phyloP scores from a whole-genome alignment of 2,329 filamentous ascomycete genomes.

The Alternaria alternata region DNA sequence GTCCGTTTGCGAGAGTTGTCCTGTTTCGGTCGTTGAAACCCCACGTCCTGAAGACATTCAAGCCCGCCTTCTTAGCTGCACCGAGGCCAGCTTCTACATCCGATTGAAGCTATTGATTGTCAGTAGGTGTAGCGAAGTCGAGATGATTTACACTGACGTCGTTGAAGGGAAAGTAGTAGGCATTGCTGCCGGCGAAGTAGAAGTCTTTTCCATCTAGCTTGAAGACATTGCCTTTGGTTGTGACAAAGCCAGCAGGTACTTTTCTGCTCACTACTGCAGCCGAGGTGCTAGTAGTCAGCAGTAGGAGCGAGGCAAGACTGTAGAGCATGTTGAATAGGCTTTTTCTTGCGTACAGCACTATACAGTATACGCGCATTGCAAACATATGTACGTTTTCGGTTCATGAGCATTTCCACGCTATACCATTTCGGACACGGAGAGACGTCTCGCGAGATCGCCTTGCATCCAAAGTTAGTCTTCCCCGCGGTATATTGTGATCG shows the following conservation, averaged over 20 bases:
- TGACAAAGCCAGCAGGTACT: slow-evolving; percentile 56
- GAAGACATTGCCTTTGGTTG: slow-evolving; percentile 60
- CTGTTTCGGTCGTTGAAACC: slow-evolving; percentile 66
- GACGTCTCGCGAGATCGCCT: background rate
- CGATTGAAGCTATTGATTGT: slow-evolving; percentile 52
- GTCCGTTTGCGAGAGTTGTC: slow-evolving; percentile 54
- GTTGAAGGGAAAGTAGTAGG: slow-evolving; percentile 65
- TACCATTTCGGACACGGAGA: slow-evolving; percentile 16
- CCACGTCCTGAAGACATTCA: slow-evolving; percentile 66
- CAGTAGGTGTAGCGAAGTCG: background rate
- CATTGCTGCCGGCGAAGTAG: slow-evolving; percentile 66
- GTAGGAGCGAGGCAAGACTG: slow-evolving; percentile 14
- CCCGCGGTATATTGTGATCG: slow-evolving; percentile 19
- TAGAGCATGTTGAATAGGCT: slow-evolving; percentile 8
- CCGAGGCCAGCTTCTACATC: slow-evolving; percentile 58
- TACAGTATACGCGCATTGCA: background rate
- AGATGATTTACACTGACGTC: slow-evolving; percentile 48
- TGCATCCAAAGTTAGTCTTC: background rate
- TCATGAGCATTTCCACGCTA: slow-evolving; percentile 7
- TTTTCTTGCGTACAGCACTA: background rate
- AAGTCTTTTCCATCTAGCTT: slow-evolving; percentile 64
- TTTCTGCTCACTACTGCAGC: slow-evolving; percentile 19
- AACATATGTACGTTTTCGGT: slow-evolving; percentile 1
- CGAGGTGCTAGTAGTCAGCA: slow-evolving; percentile 26
- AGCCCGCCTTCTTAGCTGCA: slow-evolving; percentile 58